A percentile compares a stretch with the other conserved stretches of the same genome.
Evolutionary conservation across 768 basidiomycete species (phyloP).

Genomic region (Multifurca ochricompacta): DNA sequence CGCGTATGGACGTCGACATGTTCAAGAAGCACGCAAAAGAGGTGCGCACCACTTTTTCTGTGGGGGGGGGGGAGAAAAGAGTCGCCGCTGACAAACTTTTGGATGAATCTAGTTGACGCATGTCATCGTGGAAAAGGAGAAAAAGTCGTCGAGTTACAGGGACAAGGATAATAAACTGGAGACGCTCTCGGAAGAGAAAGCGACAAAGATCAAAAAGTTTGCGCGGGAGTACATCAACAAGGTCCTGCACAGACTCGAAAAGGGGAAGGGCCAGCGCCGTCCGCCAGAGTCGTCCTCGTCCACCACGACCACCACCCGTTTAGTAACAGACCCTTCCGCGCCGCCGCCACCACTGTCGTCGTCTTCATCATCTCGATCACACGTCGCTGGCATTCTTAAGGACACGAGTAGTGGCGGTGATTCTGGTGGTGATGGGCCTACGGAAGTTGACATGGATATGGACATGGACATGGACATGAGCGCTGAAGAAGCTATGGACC

Average conservation of each 20-base stretch:
- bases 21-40: conserved; percentile 97
- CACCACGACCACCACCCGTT: not conserved
- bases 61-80: too few relatives aligned
- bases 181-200: conserved; percentile 77
- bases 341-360: not conserved
- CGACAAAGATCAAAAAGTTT: conserved; percentile 85
- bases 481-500: conserved; percentile 26
- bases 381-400: too few relatives aligned
- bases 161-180: conserved; percentile 61
- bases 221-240: conserved; percentile 86
- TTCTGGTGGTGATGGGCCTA: not conserved
- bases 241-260: conserved; percentile 60
- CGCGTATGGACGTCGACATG: conserved; percentile 62
- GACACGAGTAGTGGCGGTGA: not conserved
- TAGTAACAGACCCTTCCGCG: not conserved
- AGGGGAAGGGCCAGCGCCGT: conserved; percentile 35
- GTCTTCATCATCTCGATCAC: too few relatives aligned
- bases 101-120: conserved; percentile 64
- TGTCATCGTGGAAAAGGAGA: conserved; percentile 89
- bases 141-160: conserved; percentile 70
- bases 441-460: conserved; percentile 25
- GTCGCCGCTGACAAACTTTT: conserved; percentile 1
- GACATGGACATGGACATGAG: conserved; percentile 22
- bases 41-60: conserved; percentile 39
- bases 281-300: conserved; percentile 15